Evolutionary conservation across 108 stramenopile genomes (phyloP).

Genomic region (Discostella stelligeroides): DNA sequence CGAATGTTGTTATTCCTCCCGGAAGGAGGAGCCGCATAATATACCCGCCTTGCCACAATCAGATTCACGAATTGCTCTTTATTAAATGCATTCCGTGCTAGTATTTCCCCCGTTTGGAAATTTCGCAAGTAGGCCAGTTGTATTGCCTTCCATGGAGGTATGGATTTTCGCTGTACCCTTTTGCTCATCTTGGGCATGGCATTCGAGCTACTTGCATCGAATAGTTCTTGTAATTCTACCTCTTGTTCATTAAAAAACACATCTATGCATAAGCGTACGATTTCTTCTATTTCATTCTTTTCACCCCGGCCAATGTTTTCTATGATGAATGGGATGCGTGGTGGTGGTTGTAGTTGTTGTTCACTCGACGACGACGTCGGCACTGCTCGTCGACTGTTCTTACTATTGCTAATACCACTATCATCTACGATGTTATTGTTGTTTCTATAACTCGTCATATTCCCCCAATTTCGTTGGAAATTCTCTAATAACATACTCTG

Average conservation of each 20-base stretch:
- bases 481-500: background rate
- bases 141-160: slow-evolving; percentile 34
- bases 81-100: slow-evolving; percentile 42
- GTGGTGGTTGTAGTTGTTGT: background rate
- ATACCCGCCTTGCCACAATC: slow-evolving; percentile 54
- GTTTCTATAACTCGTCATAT: background rate
- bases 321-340: slow-evolving; percentile 52
- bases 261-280: slow-evolving; percentile 64
- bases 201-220: background rate
- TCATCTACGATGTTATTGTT: no score
- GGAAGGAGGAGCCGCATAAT: slow-evolving; percentile 32
- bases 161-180: background rate
- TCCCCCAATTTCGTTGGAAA: background rate
- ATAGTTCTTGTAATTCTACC: background rate
- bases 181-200: background rate
- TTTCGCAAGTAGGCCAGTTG: slow-evolving; percentile 45
- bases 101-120: slow-evolving; percentile 41
- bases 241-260: slow-evolving; percentile 74
- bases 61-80: slow-evolving; percentile 51
- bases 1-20: background rate
- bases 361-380: background rate
- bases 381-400: no score
- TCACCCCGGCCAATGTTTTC: slow-evolving; percentile 49
- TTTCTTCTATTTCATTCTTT: slow-evolving; percentile 48
- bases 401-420: no score